Base-by-base conservation (phyloP, 345 rosid genomes). In the Streptanthus diversifolius region DNA sequence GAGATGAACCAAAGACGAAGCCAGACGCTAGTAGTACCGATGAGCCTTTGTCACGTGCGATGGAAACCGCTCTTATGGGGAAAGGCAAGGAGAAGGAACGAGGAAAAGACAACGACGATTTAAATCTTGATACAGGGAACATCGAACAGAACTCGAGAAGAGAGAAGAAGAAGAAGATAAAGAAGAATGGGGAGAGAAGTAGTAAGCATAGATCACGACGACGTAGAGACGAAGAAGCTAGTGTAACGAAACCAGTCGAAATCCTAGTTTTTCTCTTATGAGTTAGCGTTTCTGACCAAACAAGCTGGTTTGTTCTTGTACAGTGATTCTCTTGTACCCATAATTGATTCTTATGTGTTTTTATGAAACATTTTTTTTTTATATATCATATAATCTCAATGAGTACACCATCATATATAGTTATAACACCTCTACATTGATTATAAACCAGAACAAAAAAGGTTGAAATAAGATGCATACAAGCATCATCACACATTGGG, bases 231-330 rank as follows among this genome's bases (percentile, higher is more conserved):
- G 75, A 48, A 58, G 81, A 73, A 32, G 29, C 24, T 77, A 73
- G 69, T 54, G 74, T 41, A 65, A 36, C 81, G 15, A 83, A 86
- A 57, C 70, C 84, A 19, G 55, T 76, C 1, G 85, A 79, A 17
- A 77, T 89, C 71, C 95, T 89, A 36, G 99, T 91, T 87, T 85
- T 89, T 30, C 97, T 95, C 57, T 80, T 88, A 60, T 95, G 72
- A 54, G 68, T 51, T 52, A 22, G 53, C 7, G 57, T 40, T 17
- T 61, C 59, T 21, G 62, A 71, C 52, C 44, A 51, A 43, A 63
- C 67, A 43, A 15, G 7, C 8, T 59, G 51, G 44, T 70, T 58
- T 69, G 44, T 14, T 44, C 29, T 44, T 76, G 75, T 76, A 36
- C 44, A 43, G 59, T 56, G 45, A 56, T 10, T 32, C 39, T 39